Evolutionary conservation across 1,284 basidiomycete species (phyloP).

Genomic region (Pseudozyma hubeiensis): DNA sequence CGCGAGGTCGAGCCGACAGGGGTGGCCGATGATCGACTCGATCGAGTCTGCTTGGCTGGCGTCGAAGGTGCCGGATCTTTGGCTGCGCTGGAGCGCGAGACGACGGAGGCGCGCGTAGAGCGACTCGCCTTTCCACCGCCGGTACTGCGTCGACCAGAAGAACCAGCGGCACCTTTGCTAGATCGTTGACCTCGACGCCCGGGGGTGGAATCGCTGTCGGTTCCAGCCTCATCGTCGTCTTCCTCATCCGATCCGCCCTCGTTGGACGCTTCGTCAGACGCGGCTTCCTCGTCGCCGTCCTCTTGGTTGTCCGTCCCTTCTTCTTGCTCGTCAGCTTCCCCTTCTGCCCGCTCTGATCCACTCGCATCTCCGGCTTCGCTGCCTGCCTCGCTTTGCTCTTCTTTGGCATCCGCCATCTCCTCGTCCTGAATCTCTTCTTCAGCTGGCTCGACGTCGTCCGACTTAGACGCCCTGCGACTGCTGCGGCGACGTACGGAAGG

Average conservation of each 20-base stretch:
- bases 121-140: slow-evolving; percentile 12
- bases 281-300: slow-evolving; percentile 19
- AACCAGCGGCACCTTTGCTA: slow-evolving; percentile 13
- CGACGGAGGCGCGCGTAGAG: slow-evolving; percentile 35
- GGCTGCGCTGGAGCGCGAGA: slow-evolving; percentile 41
- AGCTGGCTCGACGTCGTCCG: slow-evolving; percentile 19
- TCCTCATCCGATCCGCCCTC: slow-evolving; percentile 25
- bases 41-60: slow-evolving; percentile 37
- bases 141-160: slow-evolving; percentile 10
- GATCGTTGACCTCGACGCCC: slow-evolving; percentile 12
- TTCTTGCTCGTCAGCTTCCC: slow-evolving; percentile 26
- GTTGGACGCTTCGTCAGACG: slow-evolving; percentile 27
- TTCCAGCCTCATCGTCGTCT: slow-evolving; percentile 28
- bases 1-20: slow-evolving; percentile 20
- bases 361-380: slow-evolving; percentile 23
- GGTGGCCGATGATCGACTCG: slow-evolving; percentile 25
- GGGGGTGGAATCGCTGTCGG: slow-evolving; percentile 17
- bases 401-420: slow-evolving; percentile 44
- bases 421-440: slow-evolving; percentile 24
- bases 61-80: slow-evolving; percentile 28
- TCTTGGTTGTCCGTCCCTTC: slow-evolving; percentile 14
- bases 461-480: slow-evolving; percentile 41
- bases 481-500: slow-evolving; percentile 42
- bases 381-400: slow-evolving; percentile 39
- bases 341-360: slow-evolving; percentile 21